A percentile compares a stretch with the other conserved stretches of the same genome.
These are phyloP conservation scores for Climacium dendroides DNA, from an alignment of 225 moss, liverwort and hornwort genomes.

Conservation along the genomic window DNA sequence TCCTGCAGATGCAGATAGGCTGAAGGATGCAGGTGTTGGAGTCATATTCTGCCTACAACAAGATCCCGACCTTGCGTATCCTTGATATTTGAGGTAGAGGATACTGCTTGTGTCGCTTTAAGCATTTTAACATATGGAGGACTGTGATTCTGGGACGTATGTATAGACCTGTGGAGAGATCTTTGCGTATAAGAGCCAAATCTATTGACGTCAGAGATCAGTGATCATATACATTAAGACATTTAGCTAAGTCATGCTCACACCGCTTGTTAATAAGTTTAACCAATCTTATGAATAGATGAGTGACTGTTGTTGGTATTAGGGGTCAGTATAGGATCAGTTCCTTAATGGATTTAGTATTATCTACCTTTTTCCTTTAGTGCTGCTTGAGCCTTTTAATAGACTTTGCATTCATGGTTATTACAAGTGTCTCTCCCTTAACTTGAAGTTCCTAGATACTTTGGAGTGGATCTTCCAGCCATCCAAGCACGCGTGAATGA, in stretches of 20 bases:
- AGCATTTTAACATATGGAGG: not conserved
- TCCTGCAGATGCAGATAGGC: slow-evolving; percentile 82
- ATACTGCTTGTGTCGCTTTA: not conserved
- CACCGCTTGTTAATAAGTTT: too few relatives aligned
- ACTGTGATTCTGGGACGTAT: not conserved
- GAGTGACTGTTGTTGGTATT: not conserved
- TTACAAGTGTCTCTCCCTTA: not conserved
- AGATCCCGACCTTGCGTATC: slow-evolving; percentile 91
- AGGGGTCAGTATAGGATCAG: not conserved
- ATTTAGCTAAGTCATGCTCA: not conserved
- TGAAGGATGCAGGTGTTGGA: slow-evolving; percentile 67
- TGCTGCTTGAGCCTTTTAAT: not conserved
- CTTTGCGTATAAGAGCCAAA: not conserved
- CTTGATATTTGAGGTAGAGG: not conserved
- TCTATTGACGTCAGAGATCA: not conserved
- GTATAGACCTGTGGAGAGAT: not conserved
- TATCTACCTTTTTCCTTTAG: not conserved
- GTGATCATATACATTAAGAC: too few relatives aligned
- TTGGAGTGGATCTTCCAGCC: slow-evolving; percentile 76
- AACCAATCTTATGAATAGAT: not conserved
- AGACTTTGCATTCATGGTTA: not conserved
- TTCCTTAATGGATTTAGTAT: not conserved
- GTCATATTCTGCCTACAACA: slow-evolving; percentile 86
- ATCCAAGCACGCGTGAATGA: slow-evolving; percentile 49
- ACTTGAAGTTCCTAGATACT: slow-evolving; percentile 41